Evolutionary conservation across 2,329 filamentous ascomycete genomes (phyloP).

Genomic region (Penicillium sp.): DNA sequence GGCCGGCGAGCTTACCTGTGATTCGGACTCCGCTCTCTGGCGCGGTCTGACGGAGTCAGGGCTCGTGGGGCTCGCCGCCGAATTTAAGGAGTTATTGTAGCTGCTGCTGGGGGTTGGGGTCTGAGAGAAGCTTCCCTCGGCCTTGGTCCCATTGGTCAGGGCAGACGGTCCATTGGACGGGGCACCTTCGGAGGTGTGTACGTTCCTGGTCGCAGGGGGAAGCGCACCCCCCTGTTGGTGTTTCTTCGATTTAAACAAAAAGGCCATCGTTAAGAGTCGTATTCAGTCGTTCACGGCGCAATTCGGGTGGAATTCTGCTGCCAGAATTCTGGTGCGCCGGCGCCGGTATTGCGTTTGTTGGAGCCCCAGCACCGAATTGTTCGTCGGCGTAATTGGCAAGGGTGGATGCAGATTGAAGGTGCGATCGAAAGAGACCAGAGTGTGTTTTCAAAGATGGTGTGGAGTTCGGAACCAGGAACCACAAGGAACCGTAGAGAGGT

Average conservation of each 20-base stretch:
- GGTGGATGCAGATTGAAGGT: not conserved
- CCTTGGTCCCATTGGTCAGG: conserved; percentile 48
- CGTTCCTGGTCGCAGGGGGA: conserved; percentile 56
- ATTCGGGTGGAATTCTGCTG: conserved; percentile 4
- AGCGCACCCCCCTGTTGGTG: conserved; percentile 57
- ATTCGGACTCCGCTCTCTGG: conserved; percentile 55
- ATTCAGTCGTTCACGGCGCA: conserved; percentile 33
- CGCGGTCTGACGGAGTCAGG: conserved; percentile 64
- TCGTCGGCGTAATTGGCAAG: not conserved
- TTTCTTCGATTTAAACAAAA: conserved; percentile 81
- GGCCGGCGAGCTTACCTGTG: conserved; percentile 47
- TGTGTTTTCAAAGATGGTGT: conserved; percentile 18
- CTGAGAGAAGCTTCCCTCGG: conserved; percentile 40
- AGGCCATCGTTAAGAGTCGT: conserved; percentile 62
- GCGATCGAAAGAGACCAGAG: conserved; percentile 13
- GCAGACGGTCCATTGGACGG: conserved; percentile 43
- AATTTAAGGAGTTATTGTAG: conserved; percentile 64
- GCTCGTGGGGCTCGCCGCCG: conserved; percentile 63
- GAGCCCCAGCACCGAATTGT: conserved; percentile 1
- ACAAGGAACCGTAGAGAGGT: conserved; percentile 19
- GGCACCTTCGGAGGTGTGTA: conserved; percentile 56
- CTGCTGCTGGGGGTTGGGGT: conserved; percentile 76
- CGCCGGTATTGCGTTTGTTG: conserved; percentile 10
- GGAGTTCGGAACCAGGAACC: conserved; percentile 28
- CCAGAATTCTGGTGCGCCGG: conserved; percentile 12